Conservation (phyloP, 2,329 filamentous ascomycete species). For the Talaromyces atroroseus region DNA sequence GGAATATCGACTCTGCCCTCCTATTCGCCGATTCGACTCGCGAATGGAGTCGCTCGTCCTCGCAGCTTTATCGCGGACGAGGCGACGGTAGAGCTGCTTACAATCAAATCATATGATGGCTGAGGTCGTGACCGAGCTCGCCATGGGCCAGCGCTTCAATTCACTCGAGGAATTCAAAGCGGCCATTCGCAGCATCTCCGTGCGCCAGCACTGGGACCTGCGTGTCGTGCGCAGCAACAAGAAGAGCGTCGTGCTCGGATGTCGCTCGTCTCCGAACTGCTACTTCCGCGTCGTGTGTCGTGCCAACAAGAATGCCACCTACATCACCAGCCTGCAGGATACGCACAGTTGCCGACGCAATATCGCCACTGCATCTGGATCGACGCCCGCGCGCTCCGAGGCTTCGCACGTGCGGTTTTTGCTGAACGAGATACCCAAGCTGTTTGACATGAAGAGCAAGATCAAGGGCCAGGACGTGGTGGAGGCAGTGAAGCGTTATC, state of each 20-base stretch:
- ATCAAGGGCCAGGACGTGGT: slow-evolving; percentile 35
- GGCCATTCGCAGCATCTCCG: slow-evolving; percentile 35
- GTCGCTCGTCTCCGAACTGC: slow-evolving; percentile 34
- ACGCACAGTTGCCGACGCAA: slow-evolving; percentile 32
- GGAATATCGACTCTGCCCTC: background rate
- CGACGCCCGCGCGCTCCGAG: slow-evolving; percentile 34
- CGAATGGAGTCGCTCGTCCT: slow-evolving; percentile 5
- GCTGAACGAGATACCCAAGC: slow-evolving; percentile 34
- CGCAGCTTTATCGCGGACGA: slow-evolving; percentile 8
- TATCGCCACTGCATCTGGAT: slow-evolving; percentile 21
- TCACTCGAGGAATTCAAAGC: slow-evolving; percentile 37
- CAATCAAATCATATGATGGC: slow-evolving; percentile 19
- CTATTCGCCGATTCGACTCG: background rate
- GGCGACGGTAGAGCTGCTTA: background rate
- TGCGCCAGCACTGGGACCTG: slow-evolving; percentile 37
- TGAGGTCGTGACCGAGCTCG: slow-evolving; percentile 36
- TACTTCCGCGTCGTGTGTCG: slow-evolving; percentile 38
- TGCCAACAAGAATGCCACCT: slow-evolving; percentile 36
- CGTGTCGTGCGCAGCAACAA: slow-evolving; percentile 37
- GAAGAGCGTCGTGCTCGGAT: slow-evolving; percentile 38
- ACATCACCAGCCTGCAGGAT: slow-evolving; percentile 37
- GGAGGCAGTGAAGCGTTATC: slow-evolving; percentile 37
- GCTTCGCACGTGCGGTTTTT: slow-evolving; percentile 37
- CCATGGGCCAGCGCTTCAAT: slow-evolving; percentile 33
- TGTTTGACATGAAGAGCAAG: slow-evolving; percentile 34